Evolutionary conservation across 75 land plant species (phyloP).

Genomic region (Azolla pinnata): DNA sequence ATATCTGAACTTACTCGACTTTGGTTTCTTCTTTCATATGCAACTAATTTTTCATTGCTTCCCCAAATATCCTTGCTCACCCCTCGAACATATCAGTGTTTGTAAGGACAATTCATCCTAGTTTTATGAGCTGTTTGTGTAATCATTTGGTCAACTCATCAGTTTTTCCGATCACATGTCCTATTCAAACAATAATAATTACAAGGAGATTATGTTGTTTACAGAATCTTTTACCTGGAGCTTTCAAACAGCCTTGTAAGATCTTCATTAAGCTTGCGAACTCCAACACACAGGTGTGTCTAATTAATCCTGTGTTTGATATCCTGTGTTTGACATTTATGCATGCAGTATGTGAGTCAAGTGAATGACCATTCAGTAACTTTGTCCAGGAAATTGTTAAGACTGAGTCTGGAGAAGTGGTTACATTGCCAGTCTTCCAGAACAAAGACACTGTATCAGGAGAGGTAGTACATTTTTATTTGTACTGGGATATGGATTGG

Average conservation of each 20-base stretch:
- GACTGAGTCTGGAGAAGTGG: slow-evolving; percentile 88
- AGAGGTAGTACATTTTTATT: slow-evolving; percentile 40
- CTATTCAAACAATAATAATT: background rate
- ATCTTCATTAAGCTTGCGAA: slow-evolving; percentile 62
- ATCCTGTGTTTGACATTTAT: background rate
- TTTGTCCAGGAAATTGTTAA: slow-evolving; percentile 56
- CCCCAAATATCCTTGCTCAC: too few species aligned
- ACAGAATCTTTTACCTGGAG: slow-evolving; percentile 81
- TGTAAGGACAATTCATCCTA: too few species aligned
- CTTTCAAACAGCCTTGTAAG: slow-evolving; percentile 72
- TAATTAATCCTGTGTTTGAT: slow-evolving; percentile 1
- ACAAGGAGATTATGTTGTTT: slow-evolving; percentile 1
- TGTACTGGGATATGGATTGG: background rate
- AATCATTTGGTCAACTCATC: too few species aligned
- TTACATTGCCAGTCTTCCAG: slow-evolving; percentile 71
- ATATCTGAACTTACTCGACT: too few species aligned
- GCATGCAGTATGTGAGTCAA: background rate
- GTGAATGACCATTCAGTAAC: background rate
- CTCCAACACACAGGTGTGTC: background rate
- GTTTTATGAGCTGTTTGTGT: too few species aligned
- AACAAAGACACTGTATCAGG: slow-evolving; percentile 89
- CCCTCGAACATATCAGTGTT: too few species aligned
- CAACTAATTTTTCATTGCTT: too few species aligned
- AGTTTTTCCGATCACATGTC: background rate
- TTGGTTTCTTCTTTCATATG: too few species aligned